Evolutionary conservation across 2,329 filamentous ascomycete genomes (phyloP).

Genomic region (Thermothelomyces thermophilus): DNA sequence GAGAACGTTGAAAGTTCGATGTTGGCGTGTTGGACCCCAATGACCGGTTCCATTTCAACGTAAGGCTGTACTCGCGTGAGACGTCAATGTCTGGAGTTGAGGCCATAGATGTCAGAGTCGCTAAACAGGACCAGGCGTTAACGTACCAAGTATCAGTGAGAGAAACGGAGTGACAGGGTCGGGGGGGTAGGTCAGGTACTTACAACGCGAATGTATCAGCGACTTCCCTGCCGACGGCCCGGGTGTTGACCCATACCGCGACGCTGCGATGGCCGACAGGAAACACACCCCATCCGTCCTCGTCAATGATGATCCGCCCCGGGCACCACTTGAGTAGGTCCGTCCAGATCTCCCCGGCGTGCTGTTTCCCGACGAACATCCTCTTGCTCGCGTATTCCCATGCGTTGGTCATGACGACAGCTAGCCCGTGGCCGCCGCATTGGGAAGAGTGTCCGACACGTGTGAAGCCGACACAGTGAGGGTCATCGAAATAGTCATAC

Average conservation of each 20-base stretch:
- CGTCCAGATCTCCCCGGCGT: constrained; percentile 56
- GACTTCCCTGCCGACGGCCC: constrained; percentile 43
- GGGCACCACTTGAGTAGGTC: constrained; percentile 52
- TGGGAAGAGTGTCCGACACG: constrained; percentile 43
- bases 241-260: constrained; percentile 54
- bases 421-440: constrained; percentile 46
- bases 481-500: constrained; percentile 53
- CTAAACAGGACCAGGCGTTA: not conserved
- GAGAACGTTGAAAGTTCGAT: too few relatives aligned
- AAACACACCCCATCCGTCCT: constrained; percentile 53
- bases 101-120: constrained; percentile 2
- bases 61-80: too few relatives aligned
- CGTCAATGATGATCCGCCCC: constrained; percentile 51
- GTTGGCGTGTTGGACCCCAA: too few relatives aligned
- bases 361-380: constrained; percentile 56
- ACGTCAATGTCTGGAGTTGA: not conserved
- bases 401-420: constrained; percentile 51
- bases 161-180: too few relatives aligned
- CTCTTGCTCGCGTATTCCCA: constrained; percentile 40
- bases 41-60: too few relatives aligned
- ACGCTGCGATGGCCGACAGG: constrained; percentile 47
- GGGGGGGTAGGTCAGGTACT: too few relatives aligned
- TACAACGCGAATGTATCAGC: constrained; percentile 22
- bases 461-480: constrained; percentile 54
- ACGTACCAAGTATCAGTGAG: too few relatives aligned